Evolutionary conservation across 2,329 filamentous ascomycete genomes (phyloP).

Genomic region (Ophidiomyces ophidiicola): DNA sequence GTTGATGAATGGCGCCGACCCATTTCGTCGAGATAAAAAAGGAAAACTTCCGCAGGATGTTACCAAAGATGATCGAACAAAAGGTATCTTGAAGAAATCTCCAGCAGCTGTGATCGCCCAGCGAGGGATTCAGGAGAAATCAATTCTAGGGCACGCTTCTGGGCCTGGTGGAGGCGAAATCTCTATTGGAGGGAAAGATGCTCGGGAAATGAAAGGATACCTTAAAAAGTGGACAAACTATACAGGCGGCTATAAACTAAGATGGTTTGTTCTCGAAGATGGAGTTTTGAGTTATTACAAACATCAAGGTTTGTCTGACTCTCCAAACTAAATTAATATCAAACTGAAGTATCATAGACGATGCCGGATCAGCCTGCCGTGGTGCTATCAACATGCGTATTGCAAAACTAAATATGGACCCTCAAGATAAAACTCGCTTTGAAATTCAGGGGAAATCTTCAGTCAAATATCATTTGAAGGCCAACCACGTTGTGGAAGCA

Average conservation of each 20-base stretch:
- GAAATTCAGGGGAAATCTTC: slow-evolving; percentile 97
- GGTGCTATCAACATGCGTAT: slow-evolving; percentile 99
- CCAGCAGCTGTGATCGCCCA: slow-evolving; percentile 90
- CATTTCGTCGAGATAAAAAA: slow-evolving; percentile 86
- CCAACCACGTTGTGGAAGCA: slow-evolving; percentile 94
- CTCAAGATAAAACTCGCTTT: slow-evolving; percentile 93
- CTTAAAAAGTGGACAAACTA: slow-evolving; percentile 99
- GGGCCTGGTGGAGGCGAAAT: slow-evolving; percentile 42
- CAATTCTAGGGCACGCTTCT: slow-evolving; percentile 67
- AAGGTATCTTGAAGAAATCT: slow-evolving; percentile 81
- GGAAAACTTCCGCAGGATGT: slow-evolving; percentile 93
- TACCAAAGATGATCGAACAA: slow-evolving; percentile 84
- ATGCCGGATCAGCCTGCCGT: slow-evolving; percentile 87
- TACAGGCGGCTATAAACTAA: slow-evolving; percentile 85
- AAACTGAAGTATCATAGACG: slow-evolving; percentile 44
- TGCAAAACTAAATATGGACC: slow-evolving; percentile 84
- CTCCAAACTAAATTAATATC: not conserved
- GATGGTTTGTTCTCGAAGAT: slow-evolving; percentile 97
- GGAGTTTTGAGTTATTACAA: slow-evolving; percentile 98
- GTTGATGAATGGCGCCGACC: slow-evolving; percentile 86
- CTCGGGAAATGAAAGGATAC: slow-evolving; percentile 95
- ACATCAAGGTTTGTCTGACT: slow-evolving; percentile 52
- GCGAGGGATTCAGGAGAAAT: slow-evolving; percentile 91
- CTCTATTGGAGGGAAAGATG: slow-evolving; percentile 63
- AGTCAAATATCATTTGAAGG: slow-evolving; percentile 95